Evolutionary conservation across 352 stramenopile species (phyloP), one percentile per base, ranked within the genome.

Genomic region (Phytophthora rubi): DNA sequence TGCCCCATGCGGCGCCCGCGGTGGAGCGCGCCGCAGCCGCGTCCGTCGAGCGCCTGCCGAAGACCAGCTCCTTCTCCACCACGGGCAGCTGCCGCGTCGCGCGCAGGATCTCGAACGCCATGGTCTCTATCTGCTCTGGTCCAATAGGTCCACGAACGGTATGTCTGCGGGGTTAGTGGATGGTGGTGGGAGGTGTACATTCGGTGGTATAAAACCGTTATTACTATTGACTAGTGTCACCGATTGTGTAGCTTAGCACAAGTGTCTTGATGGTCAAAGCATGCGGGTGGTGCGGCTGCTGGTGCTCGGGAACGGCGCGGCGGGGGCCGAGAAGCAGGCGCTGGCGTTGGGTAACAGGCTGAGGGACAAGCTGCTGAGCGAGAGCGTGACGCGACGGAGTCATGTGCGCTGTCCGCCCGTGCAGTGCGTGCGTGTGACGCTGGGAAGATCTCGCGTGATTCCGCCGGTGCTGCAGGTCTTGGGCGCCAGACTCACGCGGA

Each of bases 251-350:
- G 2, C 23, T 26, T 26, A 26, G 23, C 23, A 26, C 23, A 26
- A 26, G 23, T 26, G 23, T 26, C 35, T 42, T 42, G 35, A 42
- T 42, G 35, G 35, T 42, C 35, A 5, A 42, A 39, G 4, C 0
- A 68, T 39, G 35, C 52, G 49, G 3, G 32, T 51, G 7, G 59
- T 85, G 53, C 70, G 77, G 35, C 63, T 94, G 57, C 18, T 92
- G 47, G 85, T 90, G 74, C 76, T 94, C 8, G 79, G 82, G 53
- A 94, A 94, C 68, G 86, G 81, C 37, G 83, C 85, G 4, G 80
- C 83, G 10, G 86, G 86, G 12, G 86, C 86, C 5, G 85, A 94
- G 76, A 94, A 94, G 73, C 86, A 94, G 65, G 86, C 79, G 33
- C 53, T 93, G 12, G 80, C 85, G 57, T 70, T 93, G 4, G 79